Percentiles rank a stretch among this genome's conserved stretches.
Evolutionary conservation across 192 early-diverging fungal genomes (phyloP).

Genomic region (Umbelopsis isabellina): DNA sequence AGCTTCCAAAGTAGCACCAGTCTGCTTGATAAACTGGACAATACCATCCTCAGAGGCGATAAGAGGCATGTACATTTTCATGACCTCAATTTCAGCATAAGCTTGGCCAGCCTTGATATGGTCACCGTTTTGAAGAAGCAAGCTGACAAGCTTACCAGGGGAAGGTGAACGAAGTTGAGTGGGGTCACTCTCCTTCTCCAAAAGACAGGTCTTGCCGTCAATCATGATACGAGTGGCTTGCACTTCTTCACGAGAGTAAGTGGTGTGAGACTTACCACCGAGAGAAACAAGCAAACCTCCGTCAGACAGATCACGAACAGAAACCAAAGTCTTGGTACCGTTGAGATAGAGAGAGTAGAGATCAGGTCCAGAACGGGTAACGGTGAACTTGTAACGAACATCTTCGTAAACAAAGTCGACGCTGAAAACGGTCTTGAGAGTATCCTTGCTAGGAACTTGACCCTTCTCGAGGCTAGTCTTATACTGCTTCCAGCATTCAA

Average conservation of each 20-base stretch:
- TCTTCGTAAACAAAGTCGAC: constrained; percentile 94
- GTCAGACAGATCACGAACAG: constrained; percentile 86
- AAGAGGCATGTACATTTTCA: constrained; percentile 99
- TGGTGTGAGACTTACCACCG: constrained; percentile 88
- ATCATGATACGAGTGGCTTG: constrained; percentile 87
- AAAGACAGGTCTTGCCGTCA: constrained; percentile 87
- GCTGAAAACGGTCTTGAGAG: constrained; percentile 71
- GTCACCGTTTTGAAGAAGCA: constrained; percentile 90
- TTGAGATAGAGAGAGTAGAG: constrained; percentile 82
- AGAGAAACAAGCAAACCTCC: constrained; percentile 90
- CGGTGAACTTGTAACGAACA: constrained; percentile 89
- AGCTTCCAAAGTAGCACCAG: constrained; percentile 78
- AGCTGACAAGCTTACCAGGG: constrained; percentile 95
- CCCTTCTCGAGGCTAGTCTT: constrained; percentile 88
- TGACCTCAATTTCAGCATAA: constrained; percentile 99
- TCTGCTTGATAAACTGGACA: constrained; percentile 87
- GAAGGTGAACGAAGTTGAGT: constrained; percentile 95
- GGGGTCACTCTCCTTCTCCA: constrained; percentile 98
- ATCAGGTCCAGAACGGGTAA: constrained; percentile 79
- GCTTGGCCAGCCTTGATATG: constrained; percentile 89
- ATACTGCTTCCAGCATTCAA: constrained; percentile 73
- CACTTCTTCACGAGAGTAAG: constrained; percentile 89
- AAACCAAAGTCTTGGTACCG: constrained; percentile 80
- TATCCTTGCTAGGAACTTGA: constrained; percentile 79
- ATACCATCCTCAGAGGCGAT: constrained; percentile 89